Base-by-base conservation (phyloP, 495 filamentous ascomycete species). In the Neurospora sp. region DNA sequence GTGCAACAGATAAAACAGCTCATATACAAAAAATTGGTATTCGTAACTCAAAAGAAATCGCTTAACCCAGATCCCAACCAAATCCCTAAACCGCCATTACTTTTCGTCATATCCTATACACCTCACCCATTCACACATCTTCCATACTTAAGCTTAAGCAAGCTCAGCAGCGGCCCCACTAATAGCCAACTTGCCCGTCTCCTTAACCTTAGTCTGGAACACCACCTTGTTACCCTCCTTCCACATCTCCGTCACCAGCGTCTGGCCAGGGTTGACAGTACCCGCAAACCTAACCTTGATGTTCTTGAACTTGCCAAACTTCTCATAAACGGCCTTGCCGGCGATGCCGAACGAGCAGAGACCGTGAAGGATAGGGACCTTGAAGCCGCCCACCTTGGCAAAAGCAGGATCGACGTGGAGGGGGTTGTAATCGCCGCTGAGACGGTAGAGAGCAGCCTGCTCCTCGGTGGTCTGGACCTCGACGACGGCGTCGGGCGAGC, bases 281-380 rank as follows among this genome's bases (percentile, higher is more conserved):
- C 96, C 96, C 6, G 94, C 94, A 83, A 99, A 99, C 73, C 96
- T 84, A 7, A 98, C 96, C 88, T 99, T 99, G 81, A 98, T 89
- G 83, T 96, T 98, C 86, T 91, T 93, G 85, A 91, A 96, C 71
- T 86, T 82, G 27, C 96, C 96, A 81, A 89, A 98, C 75, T 86
- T 92, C 81, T 91, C 85, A 80, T 94, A 92, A 61, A 99, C 89
- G 74, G 93, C 93, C 88, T 97, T 98, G 72, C 90, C 93, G 1
- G 93, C 88, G 71, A 98, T 89, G 73, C 96, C 96, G 74, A 99
- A 93, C 82, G 93, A 97, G 88, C 95, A 98, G 39, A 99, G 87
- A 4, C 96, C 96, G 84, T 99, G 96, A 72, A 99, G 83, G 77
- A 99, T 99, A 14, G 96, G 96, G 65, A 84, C 89, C 85, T 97